These are phyloP conservation scores for Cyclanthera cordifolia DNA, from an alignment of 306 rosid species.

Conservation along the genomic window DNA sequence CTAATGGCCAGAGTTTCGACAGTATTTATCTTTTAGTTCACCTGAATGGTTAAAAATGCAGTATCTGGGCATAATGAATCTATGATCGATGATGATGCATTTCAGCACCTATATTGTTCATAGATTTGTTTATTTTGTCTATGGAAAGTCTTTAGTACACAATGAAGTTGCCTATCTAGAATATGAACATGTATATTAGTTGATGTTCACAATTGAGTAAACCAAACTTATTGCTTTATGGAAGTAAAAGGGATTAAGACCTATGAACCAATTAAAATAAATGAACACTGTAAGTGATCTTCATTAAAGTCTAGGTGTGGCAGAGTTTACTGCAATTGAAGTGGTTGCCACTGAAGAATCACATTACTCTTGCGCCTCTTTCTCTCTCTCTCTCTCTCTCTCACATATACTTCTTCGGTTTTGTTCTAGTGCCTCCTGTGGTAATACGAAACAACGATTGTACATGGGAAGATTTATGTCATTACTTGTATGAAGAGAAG, in stretches of 20 bases:
- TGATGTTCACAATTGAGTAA: not conserved
- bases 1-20: not conserved
- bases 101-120: not conserved
- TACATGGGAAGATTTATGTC: constrained; percentile 66
- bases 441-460: constrained; percentile 75
- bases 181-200: not conserved
- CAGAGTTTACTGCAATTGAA: not conserved
- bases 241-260: not conserved
- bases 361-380: not conserved
- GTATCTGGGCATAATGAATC: not conserved
- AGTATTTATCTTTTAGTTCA: not conserved
- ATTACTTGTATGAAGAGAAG: constrained; percentile 63
- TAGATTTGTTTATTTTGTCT: not conserved
- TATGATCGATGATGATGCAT: not conserved
- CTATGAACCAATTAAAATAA: not conserved
- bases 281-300: not conserved
- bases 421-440: constrained; percentile 76
- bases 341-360: not conserved
- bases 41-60: not conserved
- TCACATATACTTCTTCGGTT: constrained; percentile 14
- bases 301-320: not conserved
- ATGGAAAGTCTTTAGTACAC: not conserved
- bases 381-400: too few relatives aligned
- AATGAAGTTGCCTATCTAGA: not conserved
- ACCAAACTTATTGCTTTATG: not conserved